Conservation (phyloP, 768 basidiomycete species). For the Suillus variegatus region DNA sequence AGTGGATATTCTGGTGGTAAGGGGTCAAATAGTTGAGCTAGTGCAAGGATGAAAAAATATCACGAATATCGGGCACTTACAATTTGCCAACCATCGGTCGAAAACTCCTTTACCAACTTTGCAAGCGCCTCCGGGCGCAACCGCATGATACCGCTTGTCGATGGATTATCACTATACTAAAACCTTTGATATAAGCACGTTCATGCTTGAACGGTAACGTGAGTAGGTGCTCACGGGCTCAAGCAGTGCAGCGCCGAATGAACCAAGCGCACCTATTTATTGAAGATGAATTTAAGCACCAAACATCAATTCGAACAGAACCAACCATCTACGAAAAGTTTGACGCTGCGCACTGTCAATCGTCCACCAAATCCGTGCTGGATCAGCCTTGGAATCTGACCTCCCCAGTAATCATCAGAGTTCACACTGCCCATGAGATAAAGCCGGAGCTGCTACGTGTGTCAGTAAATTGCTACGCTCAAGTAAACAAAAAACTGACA, state of each 20-base stretch:
- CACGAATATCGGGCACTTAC: conserved; percentile 44
- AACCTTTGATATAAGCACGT: conserved; percentile 6
- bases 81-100: conserved; percentile 80
- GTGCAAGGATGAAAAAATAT: background rate
- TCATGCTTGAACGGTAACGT: background rate
- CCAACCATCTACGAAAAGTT: conserved; percentile 76
- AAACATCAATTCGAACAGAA: background rate
- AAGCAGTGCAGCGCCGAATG: conserved; percentile 88
- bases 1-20: conserved; percentile 75
- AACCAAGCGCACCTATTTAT: conserved; percentile 80
- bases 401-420: conserved; percentile 66
- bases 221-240: conserved; percentile 45
- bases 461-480: background rate
- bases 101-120: conserved; percentile 59
- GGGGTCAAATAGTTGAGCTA: background rate
- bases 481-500: conserved; percentile 39
- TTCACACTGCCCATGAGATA: conserved; percentile 60
- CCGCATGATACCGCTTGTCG: conserved; percentile 70
- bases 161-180: conserved; percentile 74
- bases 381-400: conserved; percentile 55
- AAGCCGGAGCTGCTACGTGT: conserved; percentile 48
- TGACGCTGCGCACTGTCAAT: conserved; percentile 65
- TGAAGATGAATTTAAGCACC: conserved; percentile 2
- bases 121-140: conserved; percentile 53
- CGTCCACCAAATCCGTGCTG: conserved; percentile 57